phyloP scores from a whole-genome alignment of 176 grass and related monocot genomes.

The Eremochloa ophiuroides region DNA sequence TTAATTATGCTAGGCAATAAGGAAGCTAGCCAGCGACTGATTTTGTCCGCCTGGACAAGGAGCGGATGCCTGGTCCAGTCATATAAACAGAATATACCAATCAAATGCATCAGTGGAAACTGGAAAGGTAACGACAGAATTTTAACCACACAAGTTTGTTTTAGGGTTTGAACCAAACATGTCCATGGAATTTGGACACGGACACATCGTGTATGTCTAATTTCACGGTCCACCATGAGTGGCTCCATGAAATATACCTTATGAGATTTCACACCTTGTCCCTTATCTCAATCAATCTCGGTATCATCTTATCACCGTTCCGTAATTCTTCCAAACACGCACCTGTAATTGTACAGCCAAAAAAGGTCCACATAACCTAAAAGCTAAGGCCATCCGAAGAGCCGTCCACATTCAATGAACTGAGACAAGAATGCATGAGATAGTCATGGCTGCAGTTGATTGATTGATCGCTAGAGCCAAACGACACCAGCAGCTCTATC shows the following conservation, averaged over 20 bases:
- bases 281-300: neutral
- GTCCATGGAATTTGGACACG: too few relatives aligned
- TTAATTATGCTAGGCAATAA: too few relatives aligned
- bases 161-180: too few relatives aligned
- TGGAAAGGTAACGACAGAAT: too few relatives aligned
- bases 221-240: too few relatives aligned
- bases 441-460: neutral
- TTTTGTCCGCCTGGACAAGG: too few relatives aligned
- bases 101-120: too few relatives aligned
- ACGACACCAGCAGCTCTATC: neutral
- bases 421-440: neutral
- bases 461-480: conserved; percentile 33
- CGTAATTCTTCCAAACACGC: conserved; percentile 9
- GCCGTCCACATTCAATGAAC: conserved; percentile 44
- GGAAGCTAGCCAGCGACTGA: too few relatives aligned
- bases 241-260: neutral
- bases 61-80: too few relatives aligned
- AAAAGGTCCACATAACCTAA: neutral
- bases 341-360: neutral
- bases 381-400: conserved; percentile 6
- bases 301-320: neutral
- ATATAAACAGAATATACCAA: too few relatives aligned
- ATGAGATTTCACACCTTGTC: neutral
- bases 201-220: too few relatives aligned
- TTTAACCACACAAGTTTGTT: too few relatives aligned